phyloP scores from a whole-genome alignment of 768 basidiomycete genomes.

The Kwoniella heveanensis region DNA sequence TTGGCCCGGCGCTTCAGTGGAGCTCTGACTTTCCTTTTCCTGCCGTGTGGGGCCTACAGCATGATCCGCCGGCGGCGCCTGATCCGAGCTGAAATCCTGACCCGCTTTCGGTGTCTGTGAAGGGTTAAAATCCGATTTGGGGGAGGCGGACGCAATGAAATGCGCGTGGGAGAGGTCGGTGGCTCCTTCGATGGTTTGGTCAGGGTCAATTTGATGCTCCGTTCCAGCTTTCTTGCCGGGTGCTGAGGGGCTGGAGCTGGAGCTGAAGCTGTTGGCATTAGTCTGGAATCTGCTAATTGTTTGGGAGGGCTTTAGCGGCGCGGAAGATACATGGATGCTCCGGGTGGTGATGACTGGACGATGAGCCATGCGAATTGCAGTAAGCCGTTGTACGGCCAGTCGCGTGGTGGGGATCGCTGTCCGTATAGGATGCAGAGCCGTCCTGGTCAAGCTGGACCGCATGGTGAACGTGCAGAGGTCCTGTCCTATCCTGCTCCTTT shows the following conservation, averaged over 20 bases:
- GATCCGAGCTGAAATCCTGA: not conserved
- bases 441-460: no score
- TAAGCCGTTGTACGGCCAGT: no score
- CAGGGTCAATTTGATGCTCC: not conserved
- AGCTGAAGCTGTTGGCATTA: no score
- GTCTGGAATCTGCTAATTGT: not conserved
- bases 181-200: slow-evolving; percentile 26
- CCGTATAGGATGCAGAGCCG: not conserved
- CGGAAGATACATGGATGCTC: not conserved
- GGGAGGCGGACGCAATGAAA: slow-evolving; percentile 40
- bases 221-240: not conserved
- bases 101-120: slow-evolving; percentile 38
- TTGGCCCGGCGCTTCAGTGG: not conserved
- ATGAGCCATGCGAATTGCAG: no score
- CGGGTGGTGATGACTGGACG: not conserved
- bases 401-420: no score
- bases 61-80: not conserved
- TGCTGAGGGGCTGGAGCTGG: not conserved
- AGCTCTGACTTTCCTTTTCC: not conserved
- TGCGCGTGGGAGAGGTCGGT: slow-evolving; percentile 46
- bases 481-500: no score
- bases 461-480: no score
- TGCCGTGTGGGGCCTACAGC: not conserved
- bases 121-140: slow-evolving; percentile 47
- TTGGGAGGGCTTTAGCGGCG: not conserved